phyloP scores from a whole-genome alignment of 2,329 filamentous ascomycete species.

The Furcasterigmium furcatum region DNA sequence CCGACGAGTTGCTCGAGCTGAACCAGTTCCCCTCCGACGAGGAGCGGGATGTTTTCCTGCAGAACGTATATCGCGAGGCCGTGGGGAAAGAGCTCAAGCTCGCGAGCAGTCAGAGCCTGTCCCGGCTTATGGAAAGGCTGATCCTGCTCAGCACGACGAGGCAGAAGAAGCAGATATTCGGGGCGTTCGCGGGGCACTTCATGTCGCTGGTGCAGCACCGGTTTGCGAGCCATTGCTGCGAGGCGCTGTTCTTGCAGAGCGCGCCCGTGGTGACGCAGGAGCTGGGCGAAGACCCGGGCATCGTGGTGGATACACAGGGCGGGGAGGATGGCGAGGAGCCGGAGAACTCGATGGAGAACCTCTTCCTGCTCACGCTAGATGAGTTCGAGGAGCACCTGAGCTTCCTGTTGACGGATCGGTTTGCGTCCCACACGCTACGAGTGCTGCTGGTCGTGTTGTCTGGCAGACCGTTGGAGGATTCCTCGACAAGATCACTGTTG shows the following conservation, averaged over 20 bases:
- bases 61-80: conserved; percentile 83
- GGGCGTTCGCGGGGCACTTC: conserved; percentile 83
- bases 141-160: conserved; percentile 74
- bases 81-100: conserved; percentile 93
- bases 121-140: conserved; percentile 84
- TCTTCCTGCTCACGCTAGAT: conserved; percentile 79
- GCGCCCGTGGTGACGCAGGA: conserved; percentile 78
- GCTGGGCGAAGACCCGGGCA: conserved; percentile 39
- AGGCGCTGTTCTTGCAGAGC: conserved; percentile 83
- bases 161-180: conserved; percentile 86
- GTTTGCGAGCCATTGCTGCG: conserved; percentile 96
- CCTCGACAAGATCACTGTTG: conserved; percentile 68
- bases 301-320: conserved; percentile 38
- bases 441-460: conserved; percentile 84
- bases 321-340: conserved; percentile 41
- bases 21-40: conserved; percentile 82
- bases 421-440: conserved; percentile 87
- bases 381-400: conserved; percentile 85
- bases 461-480: conserved; percentile 72
- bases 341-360: conserved; percentile 70
- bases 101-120: conserved; percentile 93
- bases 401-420: conserved; percentile 80
- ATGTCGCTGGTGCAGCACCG: conserved; percentile 88
- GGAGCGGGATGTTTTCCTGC: conserved; percentile 67
- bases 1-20: conserved; percentile 84